Percentiles rank a stretch among this genome's conserved stretches.
Conservation (phyloP, 768 basidiomycete species). For the Tricholoma sp. region DNA sequence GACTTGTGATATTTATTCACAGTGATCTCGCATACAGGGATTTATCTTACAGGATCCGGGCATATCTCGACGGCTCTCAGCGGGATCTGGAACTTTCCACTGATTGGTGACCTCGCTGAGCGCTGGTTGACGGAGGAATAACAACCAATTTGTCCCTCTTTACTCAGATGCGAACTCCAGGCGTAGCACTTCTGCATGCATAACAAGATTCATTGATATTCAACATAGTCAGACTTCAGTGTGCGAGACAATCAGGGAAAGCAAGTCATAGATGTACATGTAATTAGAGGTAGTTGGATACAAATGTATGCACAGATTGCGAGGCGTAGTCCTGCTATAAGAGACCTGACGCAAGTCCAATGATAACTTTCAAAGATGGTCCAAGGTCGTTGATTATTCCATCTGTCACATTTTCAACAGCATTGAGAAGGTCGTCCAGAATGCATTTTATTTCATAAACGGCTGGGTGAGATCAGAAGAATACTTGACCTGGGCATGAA, state of each 20-base stretch:
- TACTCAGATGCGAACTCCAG: not conserved
- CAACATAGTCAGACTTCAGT: slow-evolving; percentile 15
- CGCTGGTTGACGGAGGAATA: slow-evolving; percentile 63
- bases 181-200: not conserved
- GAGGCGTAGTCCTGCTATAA: slow-evolving; percentile 26
- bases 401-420: slow-evolving; percentile 44
- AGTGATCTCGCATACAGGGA: not conserved
- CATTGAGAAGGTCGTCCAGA: slow-evolving; percentile 45
- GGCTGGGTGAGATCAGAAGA: slow-evolving; percentile 29
- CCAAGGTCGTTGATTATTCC: slow-evolving; percentile 36
- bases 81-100: slow-evolving; percentile 55
- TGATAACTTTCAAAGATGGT: slow-evolving; percentile 27
- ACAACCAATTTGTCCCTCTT: not conserved
- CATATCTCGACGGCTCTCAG: slow-evolving; percentile 48
- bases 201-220: slow-evolving; percentile 7
- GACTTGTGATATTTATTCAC: slow-evolving; percentile 22
- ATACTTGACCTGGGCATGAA: not conserved
- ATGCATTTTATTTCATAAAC: slow-evolving; percentile 59
- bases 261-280: slow-evolving; percentile 16
- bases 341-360: slow-evolving; percentile 25
- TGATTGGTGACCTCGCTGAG: slow-evolving; percentile 61
- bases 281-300: slow-evolving; percentile 21
- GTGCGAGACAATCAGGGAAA: slow-evolving; percentile 7
- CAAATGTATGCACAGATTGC: slow-evolving; percentile 25
- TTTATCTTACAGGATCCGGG: not conserved